phyloP scores from a whole-genome alignment of 2,329 filamentous ascomycete genomes.

The Kalmusia sp. region DNA sequence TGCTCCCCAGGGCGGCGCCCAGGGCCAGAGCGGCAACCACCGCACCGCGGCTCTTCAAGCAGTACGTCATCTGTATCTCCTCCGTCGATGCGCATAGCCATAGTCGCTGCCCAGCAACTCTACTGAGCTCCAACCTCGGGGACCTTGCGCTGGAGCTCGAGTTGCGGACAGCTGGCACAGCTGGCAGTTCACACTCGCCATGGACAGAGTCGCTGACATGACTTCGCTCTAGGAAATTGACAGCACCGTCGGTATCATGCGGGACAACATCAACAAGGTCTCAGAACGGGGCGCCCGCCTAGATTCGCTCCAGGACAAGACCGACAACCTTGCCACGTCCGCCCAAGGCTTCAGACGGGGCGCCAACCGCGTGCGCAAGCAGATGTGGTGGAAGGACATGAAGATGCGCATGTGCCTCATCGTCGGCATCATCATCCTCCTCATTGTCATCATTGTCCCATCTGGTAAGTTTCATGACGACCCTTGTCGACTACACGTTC shows the following conservation, averaged over 20 bases:
- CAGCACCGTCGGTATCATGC: conserved; percentile 93
- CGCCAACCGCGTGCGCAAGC: conserved; percentile 88
- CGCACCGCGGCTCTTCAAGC: conserved; percentile 80
- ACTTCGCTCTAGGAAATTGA: conserved; percentile 83
- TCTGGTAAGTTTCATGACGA: conserved; percentile 67
- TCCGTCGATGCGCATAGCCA: conserved; percentile 1
- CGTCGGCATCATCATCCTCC: conserved; percentile 85
- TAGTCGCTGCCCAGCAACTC: not conserved
- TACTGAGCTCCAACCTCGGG: conserved; percentile 6
- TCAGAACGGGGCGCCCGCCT: conserved; percentile 90
- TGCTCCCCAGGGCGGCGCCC: conserved; percentile 52
- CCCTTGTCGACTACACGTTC: not conserved
- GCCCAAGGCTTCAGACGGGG: conserved; percentile 95
- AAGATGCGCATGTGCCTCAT: conserved; percentile 99
- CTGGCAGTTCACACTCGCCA: not conserved
- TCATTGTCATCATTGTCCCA: conserved; percentile 94
- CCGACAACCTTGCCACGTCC: conserved; percentile 87
- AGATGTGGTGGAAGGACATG: conserved; percentile 99
- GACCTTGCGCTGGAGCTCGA: conserved; percentile 12
- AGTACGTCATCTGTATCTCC: conserved; percentile 58
- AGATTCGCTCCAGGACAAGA: conserved; percentile 91
- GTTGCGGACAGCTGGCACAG: conserved; percentile 20
- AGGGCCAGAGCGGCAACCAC: conserved; percentile 62
- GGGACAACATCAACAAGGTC: conserved; percentile 96
- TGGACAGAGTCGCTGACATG: conserved; percentile 18